Conservation (phyloP, 1,284 basidiomycete genomes). For the Limonomyces culmigenus region DNA sequence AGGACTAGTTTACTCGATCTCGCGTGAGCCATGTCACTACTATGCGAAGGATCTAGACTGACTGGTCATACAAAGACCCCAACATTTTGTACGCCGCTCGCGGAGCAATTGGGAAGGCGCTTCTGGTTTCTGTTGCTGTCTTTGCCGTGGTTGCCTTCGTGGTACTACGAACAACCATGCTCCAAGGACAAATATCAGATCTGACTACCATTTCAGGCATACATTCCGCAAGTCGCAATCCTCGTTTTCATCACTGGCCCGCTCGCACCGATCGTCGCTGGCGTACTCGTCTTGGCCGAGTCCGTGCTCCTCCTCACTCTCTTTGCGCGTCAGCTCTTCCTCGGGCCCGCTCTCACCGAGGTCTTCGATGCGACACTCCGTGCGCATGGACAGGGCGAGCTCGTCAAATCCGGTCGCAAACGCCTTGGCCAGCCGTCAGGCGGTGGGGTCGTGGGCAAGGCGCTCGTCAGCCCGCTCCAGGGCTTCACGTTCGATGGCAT, state of each 20-base stretch:
- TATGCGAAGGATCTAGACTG: too few relatives aligned
- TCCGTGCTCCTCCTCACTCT: slow-evolving; percentile 23
- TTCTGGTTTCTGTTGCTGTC: too few relatives aligned
- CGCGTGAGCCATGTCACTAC: too few relatives aligned
- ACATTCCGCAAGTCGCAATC: too few relatives aligned
- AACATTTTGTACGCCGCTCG: too few relatives aligned
- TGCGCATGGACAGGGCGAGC: slow-evolving; percentile 16
- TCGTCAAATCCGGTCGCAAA: slow-evolving; percentile 18
- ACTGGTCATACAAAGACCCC: too few relatives aligned
- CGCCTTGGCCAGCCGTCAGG: slow-evolving; percentile 9
- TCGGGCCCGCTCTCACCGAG: slow-evolving; percentile 25
- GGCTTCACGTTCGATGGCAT: slow-evolving; percentile 13
- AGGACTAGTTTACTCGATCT: too few relatives aligned
- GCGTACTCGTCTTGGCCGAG: slow-evolving; percentile 18
- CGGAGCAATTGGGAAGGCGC: too few relatives aligned
- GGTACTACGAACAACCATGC: too few relatives aligned
- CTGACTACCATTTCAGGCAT: too few relatives aligned
- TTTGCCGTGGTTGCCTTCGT: too few relatives aligned
- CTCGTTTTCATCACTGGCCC: slow-evolving; percentile 48
- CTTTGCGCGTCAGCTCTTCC: slow-evolving; percentile 27
- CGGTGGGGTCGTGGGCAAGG: slow-evolving; percentile 14
- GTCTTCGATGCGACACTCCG: slow-evolving; percentile 26
- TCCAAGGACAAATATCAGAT: too few relatives aligned
- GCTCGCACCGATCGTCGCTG: slow-evolving; percentile 23
- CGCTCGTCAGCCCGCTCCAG: slow-evolving; percentile 19